Evolutionary conservation across 2,329 filamentous ascomycete genomes (phyloP).

Genomic region (Xylariaceae sp.): DNA sequence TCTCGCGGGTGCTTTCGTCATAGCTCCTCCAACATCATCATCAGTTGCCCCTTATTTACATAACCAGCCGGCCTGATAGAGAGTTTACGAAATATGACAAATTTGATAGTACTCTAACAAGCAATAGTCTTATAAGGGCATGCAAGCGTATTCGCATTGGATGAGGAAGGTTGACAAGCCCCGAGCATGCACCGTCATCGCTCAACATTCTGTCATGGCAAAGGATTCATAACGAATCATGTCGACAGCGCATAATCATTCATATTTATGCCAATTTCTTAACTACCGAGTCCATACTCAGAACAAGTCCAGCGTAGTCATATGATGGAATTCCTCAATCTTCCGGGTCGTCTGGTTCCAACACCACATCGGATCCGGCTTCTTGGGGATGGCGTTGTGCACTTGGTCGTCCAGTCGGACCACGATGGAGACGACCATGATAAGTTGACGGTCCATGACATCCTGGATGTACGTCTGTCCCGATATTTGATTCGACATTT

Average conservation of each 20-base stretch:
- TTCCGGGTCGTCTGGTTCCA: slow-evolving; percentile 15
- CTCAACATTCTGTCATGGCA: background rate
- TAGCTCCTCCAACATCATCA: background rate
- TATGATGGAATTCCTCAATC: slow-evolving; percentile 14
- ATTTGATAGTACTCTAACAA: background rate
- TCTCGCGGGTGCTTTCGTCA: slow-evolving; percentile 5
- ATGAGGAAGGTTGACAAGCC: background rate
- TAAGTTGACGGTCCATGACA: slow-evolving; percentile 10
- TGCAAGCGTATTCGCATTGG: background rate
- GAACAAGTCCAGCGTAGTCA: slow-evolving; percentile 17
- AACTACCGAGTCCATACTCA: background rate
- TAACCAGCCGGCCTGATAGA: background rate
- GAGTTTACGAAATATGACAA: background rate
- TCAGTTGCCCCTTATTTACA: background rate
- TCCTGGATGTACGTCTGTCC: slow-evolving; percentile 8
- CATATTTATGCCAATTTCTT: background rate
- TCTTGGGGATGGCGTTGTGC: slow-evolving; percentile 13
- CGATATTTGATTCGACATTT: slow-evolving; percentile 1
- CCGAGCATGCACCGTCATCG: background rate
- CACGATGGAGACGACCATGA: slow-evolving; percentile 15
- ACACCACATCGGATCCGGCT: slow-evolving; percentile 19
- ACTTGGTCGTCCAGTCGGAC: slow-evolving; percentile 4
- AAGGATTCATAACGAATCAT: background rate
- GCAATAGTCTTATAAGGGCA: background rate
- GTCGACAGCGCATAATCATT: background rate